Conservation (phyloP, 2,329 filamentous ascomycete genomes). For the Aspergillus flavus region DNA sequence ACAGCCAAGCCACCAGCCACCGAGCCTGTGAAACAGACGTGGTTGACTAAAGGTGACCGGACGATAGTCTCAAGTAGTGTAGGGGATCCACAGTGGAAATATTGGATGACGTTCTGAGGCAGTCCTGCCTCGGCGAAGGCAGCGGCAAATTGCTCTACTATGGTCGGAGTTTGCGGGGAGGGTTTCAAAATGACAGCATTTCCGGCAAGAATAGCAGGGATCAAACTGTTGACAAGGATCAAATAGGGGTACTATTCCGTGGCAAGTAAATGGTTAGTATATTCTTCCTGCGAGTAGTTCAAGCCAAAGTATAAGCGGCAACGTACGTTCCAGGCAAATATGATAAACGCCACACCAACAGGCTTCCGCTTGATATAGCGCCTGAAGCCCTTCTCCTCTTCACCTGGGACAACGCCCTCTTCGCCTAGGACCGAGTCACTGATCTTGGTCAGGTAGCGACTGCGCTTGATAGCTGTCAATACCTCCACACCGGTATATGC, state of each 20-base stretch:
- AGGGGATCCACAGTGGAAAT: conserved; percentile 85
- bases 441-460: conserved; percentile 83
- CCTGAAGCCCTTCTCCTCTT: conserved; percentile 77
- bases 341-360: conserved; percentile 81
- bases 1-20: conserved; percentile 85
- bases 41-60: conserved; percentile 72
- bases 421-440: conserved; percentile 72
- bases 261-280: neutral
- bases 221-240: conserved; percentile 86
- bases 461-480: conserved; percentile 79
- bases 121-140: conserved; percentile 80
- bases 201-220: conserved; percentile 87
- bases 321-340: conserved; percentile 96
- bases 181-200: conserved; percentile 94
- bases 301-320: conserved; percentile 8
- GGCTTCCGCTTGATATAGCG: conserved; percentile 87
- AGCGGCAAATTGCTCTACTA: conserved; percentile 78
- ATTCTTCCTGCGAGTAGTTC: neutral
- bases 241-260: conserved; percentile 81
- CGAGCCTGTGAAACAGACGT: conserved; percentile 92
- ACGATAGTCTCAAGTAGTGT: conserved; percentile 76
- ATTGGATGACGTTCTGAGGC: conserved; percentile 81
- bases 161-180: conserved; percentile 90
- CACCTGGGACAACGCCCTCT: conserved; percentile 62
- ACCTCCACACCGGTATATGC: conserved; percentile 83